These are phyloP conservation scores for Trichoderma sp. DNA, from an alignment of 2,329 filamentous ascomycete species.

Conservation along the genomic window DNA sequence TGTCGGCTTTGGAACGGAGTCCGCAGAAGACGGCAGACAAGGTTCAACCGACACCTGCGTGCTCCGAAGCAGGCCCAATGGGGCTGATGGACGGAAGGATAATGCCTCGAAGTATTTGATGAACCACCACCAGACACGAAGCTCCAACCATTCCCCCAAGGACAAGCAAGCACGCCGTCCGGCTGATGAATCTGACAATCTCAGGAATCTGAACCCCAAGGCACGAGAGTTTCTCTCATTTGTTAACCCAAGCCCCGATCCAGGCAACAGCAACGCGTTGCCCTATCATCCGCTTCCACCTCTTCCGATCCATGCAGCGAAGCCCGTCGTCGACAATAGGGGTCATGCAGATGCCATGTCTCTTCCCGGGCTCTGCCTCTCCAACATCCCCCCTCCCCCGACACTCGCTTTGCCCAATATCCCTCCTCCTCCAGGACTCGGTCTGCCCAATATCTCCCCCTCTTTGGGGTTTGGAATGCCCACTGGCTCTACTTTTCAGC, in stretches of 20 bases:
- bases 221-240: constrained; percentile 43
- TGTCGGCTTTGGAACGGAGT: not conserved
- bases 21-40: not conserved
- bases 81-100: not conserved
- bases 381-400: not conserved
- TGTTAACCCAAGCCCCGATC: constrained; percentile 11
- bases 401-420: not conserved
- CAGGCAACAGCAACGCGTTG: not conserved
- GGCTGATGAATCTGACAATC: constrained; percentile 28
- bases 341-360: not conserved
- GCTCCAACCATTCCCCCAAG: not conserved
- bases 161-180: constrained; percentile 31
- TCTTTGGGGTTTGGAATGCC: not conserved
- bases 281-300: too few relatives aligned
- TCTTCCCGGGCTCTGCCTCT: not conserved
- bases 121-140: not conserved
- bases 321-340: not conserved
- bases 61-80: not conserved
- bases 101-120: not conserved
- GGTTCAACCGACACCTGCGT: not conserved
- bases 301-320: not conserved
- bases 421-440: not conserved
- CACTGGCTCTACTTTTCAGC: not conserved
- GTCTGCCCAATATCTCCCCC: not conserved
- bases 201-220: constrained; percentile 38